Percentiles rank a stretch among this genome's conserved stretches.
Conservation (phyloP, 305 asterid genomes). For the Solanum hybrid region DNA sequence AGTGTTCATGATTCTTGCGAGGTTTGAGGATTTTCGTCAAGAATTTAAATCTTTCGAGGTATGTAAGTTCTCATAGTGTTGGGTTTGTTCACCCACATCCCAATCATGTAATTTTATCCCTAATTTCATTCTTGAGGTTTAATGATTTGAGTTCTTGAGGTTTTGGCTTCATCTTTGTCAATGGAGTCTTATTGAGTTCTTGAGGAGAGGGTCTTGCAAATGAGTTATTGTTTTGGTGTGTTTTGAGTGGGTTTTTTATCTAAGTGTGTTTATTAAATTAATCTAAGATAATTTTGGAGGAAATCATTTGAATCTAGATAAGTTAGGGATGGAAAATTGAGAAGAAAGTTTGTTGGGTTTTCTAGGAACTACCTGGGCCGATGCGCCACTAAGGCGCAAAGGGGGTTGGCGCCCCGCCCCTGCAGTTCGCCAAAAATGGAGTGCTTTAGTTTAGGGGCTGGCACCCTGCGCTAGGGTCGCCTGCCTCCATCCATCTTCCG, state of each 20-base stretch:
- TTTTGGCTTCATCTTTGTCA: too few species aligned
- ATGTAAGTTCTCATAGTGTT: too few species aligned
- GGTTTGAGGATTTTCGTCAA: too few species aligned
- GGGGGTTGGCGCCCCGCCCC: neutral
- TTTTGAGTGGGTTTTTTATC: neutral
- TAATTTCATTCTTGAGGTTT: too few species aligned
- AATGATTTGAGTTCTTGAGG: too few species aligned
- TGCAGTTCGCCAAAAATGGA: neutral
- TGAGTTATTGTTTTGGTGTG: neutral
- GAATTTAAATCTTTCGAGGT: too few species aligned
- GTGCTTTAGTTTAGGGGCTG: neutral
- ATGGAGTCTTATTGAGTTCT: neutral
- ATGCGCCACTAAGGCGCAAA: neutral
- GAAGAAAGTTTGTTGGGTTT: neutral
- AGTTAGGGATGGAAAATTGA: neutral
- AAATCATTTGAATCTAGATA: neutral
- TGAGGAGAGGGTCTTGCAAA: neutral
- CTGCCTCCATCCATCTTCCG: neutral
- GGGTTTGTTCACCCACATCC: too few species aligned
- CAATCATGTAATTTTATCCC: too few species aligned
- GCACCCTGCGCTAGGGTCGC: neutral
- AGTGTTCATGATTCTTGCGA: too few species aligned
- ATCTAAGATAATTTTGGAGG: neutral
- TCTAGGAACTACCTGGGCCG: neutral
- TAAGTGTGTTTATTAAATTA: neutral